Base-by-base conservation (phyloP, 306 rosid species). In the Trichosanthes cucumerina region DNA sequence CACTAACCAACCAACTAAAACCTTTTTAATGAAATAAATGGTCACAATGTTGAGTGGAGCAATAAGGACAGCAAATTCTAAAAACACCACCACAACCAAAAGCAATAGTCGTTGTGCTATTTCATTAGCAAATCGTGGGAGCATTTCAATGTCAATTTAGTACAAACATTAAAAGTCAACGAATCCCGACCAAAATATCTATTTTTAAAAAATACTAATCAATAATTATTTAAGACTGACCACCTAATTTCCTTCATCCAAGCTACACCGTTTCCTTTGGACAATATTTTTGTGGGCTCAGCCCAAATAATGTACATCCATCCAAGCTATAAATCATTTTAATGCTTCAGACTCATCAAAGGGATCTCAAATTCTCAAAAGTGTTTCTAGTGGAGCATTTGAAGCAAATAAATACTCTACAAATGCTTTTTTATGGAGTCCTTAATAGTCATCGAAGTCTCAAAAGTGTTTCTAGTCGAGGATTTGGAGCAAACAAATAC, bases 121-220 rank as follows among this genome's bases (percentile, higher is more conserved):
- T 39, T 65, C 33, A 21, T 69, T 39, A 43, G 33, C 43, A 69
- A 43, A 39, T 39, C 26, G 53, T 24, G 39, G 59, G 77, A 14
- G 26, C 23, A 47, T 26, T 49, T 49, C 39, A 47, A 14, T 41
- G 77, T 49, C 60, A 73, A 47, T 50, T 49, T 47, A 28, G 59
- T 47, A 73, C 58, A 73, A 15, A 70, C 38, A 70, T 44, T 23
- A 36, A 44, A 43, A 73, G 77, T 73, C 77, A 73, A 73, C 77
- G 59, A 73, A 72, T 14, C 39, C 59, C 77, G 15, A 72, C 43
- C 43, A 73, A 14, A 49, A 73, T 47, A 73, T 73, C 8, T 18
- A 28, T 46, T 8, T 14, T 8, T 14, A 70, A 70, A 28, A 43
- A 21, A 68, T 10, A 68, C 19, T 21, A n/a, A 41, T 19, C 18